Evolutionary conservation across 2,329 filamentous ascomycete genomes (phyloP).

Genomic region (Colletotrichum tropicicola): DNA sequence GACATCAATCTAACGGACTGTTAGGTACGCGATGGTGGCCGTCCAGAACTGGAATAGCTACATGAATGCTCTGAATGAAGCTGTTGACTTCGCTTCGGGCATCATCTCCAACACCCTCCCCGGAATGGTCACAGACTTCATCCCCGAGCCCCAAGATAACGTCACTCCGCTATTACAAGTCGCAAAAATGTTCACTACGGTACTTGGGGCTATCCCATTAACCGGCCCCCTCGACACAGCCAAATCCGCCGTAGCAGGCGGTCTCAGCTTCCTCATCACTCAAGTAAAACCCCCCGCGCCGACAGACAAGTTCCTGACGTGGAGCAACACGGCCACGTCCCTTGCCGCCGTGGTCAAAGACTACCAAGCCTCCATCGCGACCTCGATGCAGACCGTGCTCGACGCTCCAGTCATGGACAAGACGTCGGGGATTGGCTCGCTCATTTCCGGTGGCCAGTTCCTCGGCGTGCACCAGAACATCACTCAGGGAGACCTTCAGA

Average conservation of each 20-base stretch:
- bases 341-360: background rate
- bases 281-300: background rate
- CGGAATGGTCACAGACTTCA: background rate
- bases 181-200: background rate
- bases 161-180: background rate
- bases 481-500: background rate
- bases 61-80: background rate
- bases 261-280: background rate
- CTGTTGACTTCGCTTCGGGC: background rate
- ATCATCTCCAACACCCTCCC: background rate
- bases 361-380: background rate
- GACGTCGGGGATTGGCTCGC: background rate
- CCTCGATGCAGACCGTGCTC: background rate
- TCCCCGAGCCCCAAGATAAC: background rate
- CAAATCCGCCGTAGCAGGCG: background rate
- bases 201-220: background rate
- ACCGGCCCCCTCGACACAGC: background rate
- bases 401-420: background rate
- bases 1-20: background rate
- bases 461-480: background rate
- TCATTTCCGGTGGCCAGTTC: background rate
- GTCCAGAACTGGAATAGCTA: background rate
- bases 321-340: background rate
- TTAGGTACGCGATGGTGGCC: background rate
- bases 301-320: background rate